These are phyloP conservation scores for Aspergillus sp. DNA, from an alignment of 2,329 filamentous ascomycete genomes.

Conservation along the genomic window DNA sequence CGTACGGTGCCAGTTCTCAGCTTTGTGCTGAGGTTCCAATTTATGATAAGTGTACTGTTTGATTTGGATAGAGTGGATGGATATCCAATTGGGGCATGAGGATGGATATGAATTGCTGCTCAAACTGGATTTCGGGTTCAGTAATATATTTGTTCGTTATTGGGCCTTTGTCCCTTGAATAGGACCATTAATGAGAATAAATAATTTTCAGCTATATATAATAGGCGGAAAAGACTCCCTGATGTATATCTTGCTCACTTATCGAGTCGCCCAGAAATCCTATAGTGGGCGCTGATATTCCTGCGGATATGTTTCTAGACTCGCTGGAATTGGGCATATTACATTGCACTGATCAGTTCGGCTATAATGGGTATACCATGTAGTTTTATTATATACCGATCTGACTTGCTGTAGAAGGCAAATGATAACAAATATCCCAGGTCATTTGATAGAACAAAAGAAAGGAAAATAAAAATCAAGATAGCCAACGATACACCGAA, in stretches of 20 bases:
- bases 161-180: neutral
- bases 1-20: conserved; percentile 27
- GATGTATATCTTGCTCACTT: too few relatives aligned
- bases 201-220: neutral
- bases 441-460: neutral
- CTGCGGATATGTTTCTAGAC: too few relatives aligned
- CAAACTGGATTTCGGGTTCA: neutral
- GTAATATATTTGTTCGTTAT: neutral
- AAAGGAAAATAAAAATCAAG: neutral
- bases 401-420: neutral
- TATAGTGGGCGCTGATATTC: too few relatives aligned
- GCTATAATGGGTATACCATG: too few relatives aligned
- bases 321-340: too few relatives aligned
- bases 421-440: neutral
- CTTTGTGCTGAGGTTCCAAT: conserved; percentile 38
- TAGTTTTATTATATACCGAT: neutral
- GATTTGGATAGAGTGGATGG: neutral
- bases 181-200: neutral
- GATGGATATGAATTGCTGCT: neutral
- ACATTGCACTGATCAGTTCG: too few relatives aligned
- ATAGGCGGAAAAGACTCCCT: too few relatives aligned
- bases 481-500: conserved; percentile 11
- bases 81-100: neutral
- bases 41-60: conserved; percentile 30
- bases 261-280: too few relatives aligned